These are phyloP conservation scores for Sphagnum tenellum DNA, from an alignment of 225 moss, liverwort and hornwort species.

Conservation along the genomic window DNA sequence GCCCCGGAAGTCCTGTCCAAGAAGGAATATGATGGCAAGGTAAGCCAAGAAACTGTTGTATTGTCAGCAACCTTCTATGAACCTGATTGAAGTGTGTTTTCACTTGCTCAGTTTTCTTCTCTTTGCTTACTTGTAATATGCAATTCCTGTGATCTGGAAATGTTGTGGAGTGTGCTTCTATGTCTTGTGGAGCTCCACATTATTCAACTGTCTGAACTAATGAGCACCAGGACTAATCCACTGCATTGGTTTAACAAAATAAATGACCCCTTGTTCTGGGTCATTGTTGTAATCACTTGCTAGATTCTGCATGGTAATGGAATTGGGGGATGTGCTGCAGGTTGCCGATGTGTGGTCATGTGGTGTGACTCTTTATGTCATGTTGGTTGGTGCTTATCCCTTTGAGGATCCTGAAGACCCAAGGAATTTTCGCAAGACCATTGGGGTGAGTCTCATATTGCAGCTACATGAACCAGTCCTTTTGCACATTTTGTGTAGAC, in stretches of 20 bases:
- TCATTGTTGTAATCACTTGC: no score
- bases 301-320: not conserved
- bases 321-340: slow-evolving; percentile 17
- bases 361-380: slow-evolving; percentile 93
- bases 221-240: no score
- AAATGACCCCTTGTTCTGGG: no score
- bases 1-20: slow-evolving; percentile 95
- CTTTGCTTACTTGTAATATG: no score
- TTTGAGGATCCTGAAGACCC: slow-evolving; percentile 99
- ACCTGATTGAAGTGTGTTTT: not conserved
- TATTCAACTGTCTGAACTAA: no score
- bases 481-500: not conserved
- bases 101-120: no score
- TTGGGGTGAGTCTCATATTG: slow-evolving; percentile 44
- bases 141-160: no score
- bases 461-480: not conserved
- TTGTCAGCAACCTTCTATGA: not conserved
- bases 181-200: no score
- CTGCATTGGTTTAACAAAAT: no score
- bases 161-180: no score
- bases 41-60: slow-evolving; percentile 5
- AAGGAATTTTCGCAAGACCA: slow-evolving; percentile 85
- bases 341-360: slow-evolving; percentile 98
- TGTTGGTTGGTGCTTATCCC: slow-evolving; percentile 98
- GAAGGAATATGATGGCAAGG: slow-evolving; percentile 99